Evolutionary conservation across 352 stramenopile genomes (phyloP), one percentile per base, ranked within the genome.

Genomic region (Phytophthora chlamydospora): DNA sequence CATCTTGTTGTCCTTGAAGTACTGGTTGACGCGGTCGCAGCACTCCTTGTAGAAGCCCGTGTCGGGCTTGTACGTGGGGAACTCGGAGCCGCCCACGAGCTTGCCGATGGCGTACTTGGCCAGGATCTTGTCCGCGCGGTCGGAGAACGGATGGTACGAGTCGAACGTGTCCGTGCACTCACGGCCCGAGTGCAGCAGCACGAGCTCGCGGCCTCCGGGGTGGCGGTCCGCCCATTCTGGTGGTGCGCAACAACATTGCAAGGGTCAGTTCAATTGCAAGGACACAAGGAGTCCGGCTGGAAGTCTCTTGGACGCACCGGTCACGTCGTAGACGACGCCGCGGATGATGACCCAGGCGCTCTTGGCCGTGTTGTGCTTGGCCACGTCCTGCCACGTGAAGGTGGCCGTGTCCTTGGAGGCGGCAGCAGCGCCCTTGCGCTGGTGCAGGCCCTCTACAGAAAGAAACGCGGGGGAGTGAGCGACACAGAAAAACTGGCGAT

Each of bases 341-440:
- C 90, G 85, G 62, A 98, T 88, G 40, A 99, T 97, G 45, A 99
- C 88, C 97, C 97, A 99, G 19, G 95, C 96, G 86, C 98, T 98
- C 24, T 92, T 74, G 24, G 91, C 88, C 47, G 93, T 98, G 75
- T 96, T 93, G 73, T 99, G 97, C 80, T 97, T 86, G 55, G 96
- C 91, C 43, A 99, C 93, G 45, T 99, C 93, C 55, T 93, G 78
- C 93, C 92, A 98, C 57, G 94, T 98, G 75, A 91, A 97, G 51
- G 79, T 76, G 61, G 60, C 54, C 10, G 43, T 52, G 29, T 62
- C 51, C 46, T 54, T 67, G 17, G 73, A 40, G 4, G 52, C 38
- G 5, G 53, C 41, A 35, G 60, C 48, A 9, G 73, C 63, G 19
- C 43, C 21, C 57, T 91, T 88, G 68, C 85, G 85, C 66, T 87